A percentile compares a stretch with the other conserved stretches of the same genome.
Conservation (phyloP, 2,329 filamentous ascomycete species). For the Cephalotrichum gorgonifer region DNA sequence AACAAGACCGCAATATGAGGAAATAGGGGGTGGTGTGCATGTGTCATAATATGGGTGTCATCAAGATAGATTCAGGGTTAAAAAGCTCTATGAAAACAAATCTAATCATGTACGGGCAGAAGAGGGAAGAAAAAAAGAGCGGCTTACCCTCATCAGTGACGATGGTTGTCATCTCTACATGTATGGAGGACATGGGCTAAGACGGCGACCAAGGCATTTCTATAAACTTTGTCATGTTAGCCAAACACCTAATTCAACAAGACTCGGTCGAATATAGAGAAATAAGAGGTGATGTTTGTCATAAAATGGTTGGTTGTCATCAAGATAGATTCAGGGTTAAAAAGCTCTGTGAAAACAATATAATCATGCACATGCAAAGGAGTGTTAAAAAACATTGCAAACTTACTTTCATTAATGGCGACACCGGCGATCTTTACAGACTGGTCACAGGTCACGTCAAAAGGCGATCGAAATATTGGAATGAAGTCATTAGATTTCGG, state of each 20-base stretch:
- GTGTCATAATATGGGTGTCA: constrained; percentile 45
- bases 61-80: constrained; percentile 57
- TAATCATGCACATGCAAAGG: constrained; percentile 37
- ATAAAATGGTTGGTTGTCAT: constrained; percentile 43
- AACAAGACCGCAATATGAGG: constrained; percentile 10
- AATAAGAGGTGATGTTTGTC: constrained; percentile 26
- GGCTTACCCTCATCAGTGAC: too few species aligned
- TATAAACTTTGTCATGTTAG: constrained; percentile 21
- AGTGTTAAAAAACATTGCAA: constrained; percentile 6
- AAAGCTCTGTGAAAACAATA: constrained; percentile 52
- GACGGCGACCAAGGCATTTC: too few species aligned
- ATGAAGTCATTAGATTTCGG: constrained; percentile 2
- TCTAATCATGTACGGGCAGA: constrained; percentile 39
- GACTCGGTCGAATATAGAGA: constrained; percentile 10
- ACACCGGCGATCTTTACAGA: background rate
- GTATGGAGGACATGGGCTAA: too few species aligned
- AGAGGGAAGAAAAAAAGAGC: constrained; percentile 5
- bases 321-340: constrained; percentile 58
- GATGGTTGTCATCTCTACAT: too few species aligned
- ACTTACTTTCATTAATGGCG: constrained; percentile 31
- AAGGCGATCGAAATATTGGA: background rate
- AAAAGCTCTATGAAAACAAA: constrained; percentile 53
- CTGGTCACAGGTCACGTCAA: background rate
- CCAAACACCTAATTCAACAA: constrained; percentile 20
- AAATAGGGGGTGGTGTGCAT: constrained; percentile 10